Conservation (phyloP, 371 early-diverging fungal species). For the Rhizopus arrhizus region DNA sequence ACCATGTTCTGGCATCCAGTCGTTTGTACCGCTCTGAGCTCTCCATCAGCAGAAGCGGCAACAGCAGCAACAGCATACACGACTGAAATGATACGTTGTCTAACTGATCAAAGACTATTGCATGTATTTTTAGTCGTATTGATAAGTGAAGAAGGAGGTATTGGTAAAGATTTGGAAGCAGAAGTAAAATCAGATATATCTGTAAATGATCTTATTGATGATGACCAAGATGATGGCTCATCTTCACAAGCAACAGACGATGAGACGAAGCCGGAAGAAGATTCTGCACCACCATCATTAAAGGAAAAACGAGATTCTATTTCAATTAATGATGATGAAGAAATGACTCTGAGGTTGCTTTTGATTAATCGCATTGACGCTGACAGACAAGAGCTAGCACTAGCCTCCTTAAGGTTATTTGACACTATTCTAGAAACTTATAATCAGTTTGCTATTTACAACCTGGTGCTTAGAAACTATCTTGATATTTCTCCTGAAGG, state of each 20-base stretch:
- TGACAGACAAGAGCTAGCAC: conserved; percentile 51
- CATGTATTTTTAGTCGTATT: conserved; percentile 53
- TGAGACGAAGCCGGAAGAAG: conserved; percentile 8
- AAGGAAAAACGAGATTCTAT: background rate
- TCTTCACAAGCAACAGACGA: conserved; percentile 19
- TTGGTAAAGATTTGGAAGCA: conserved; percentile 54
- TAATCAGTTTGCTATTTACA: conserved; percentile 66
- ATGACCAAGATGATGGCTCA: conserved; percentile 36
- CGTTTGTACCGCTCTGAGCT: conserved; percentile 49
- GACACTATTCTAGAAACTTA: conserved; percentile 64
- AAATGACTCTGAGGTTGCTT: conserved; percentile 38
- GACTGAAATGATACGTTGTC: conserved; percentile 54
- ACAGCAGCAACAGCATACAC: conserved; percentile 54
- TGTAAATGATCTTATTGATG: conserved; percentile 36
- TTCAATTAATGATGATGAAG: conserved; percentile 27
- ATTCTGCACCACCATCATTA: background rate
- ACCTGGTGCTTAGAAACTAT: conserved; percentile 66
- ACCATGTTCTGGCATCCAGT: conserved; percentile 57
- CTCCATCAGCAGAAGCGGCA: conserved; percentile 44
- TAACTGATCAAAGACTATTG: conserved; percentile 51
- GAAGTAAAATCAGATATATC: conserved; percentile 35
- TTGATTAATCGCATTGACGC: conserved; percentile 48
- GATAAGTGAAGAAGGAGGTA: conserved; percentile 53
- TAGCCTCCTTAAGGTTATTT: conserved; percentile 62
- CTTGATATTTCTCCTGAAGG: conserved; percentile 48